Evolutionary conservation across 108 stramenopile species (phyloP), one percentile per base, ranked within the genome.

Genomic region (Fistulifera pelliculosa): DNA sequence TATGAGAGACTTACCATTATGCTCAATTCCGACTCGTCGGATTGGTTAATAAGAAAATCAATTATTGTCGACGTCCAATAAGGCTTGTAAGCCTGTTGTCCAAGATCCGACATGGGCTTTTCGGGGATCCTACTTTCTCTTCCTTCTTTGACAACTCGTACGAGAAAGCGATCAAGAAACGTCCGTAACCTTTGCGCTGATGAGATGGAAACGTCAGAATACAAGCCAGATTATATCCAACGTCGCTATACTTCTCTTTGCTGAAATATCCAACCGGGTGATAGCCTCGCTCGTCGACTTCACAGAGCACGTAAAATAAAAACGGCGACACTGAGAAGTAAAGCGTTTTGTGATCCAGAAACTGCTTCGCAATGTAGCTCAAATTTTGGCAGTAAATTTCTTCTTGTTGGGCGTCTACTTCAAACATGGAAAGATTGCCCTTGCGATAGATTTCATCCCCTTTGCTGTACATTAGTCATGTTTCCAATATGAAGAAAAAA

Each of bases 291-390:
- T 83, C 84, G 60, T 96, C 94, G 7, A 90, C 90, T 68, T 97
- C 95, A 54, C 95, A 95, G 38, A 99, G 77, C 28, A 97, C 90
- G 76, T 98, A 99, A 66, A 99, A 99, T 27, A 93, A 66, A 62
- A 99, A 99, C 10, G 96, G 95, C 72, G 97, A 95, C 15, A 98
- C 99, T 60, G 97, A 96, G 68, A 95, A 99, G 69, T 96, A 99
- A 50, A 99, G 78, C 31, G 97, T 99, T 73, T 99, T 99, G 83
- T 99, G 99, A 79, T 99, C 99, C 60, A 99, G 62, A 62, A 99
- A 99, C n/a, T 98, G 77, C 71, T 99, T 99, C 40, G 94, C 87
- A 57, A 99, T 72, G 14, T 97, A 78, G 63, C 97, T 98, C 4
- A 99, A 71, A 65, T 96, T 97, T 60, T 97, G 98, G 66, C 97